Evolutionary conservation across 768 basidiomycete species (phyloP).

Genomic region (Imleria badia): DNA sequence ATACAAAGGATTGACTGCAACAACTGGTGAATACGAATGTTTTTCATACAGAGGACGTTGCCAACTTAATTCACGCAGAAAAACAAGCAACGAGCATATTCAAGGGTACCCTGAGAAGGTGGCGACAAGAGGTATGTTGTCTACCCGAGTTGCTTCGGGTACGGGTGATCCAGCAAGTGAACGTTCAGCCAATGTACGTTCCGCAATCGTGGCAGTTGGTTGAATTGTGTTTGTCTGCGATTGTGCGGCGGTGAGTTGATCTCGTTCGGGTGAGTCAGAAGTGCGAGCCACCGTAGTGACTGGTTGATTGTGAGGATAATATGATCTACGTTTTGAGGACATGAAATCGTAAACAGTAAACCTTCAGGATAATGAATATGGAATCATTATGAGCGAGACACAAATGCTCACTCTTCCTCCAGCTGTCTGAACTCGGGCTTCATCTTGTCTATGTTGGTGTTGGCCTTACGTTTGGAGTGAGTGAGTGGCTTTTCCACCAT

Average conservation of each 20-base stretch:
- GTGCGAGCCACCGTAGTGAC: slow-evolving; percentile 34
- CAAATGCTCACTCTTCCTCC: slow-evolving; percentile 77
- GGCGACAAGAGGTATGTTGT: slow-evolving; percentile 42
- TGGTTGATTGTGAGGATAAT: slow-evolving; percentile 85
- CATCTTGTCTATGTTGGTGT: slow-evolving; percentile 82
- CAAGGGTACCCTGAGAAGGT: slow-evolving; percentile 19
- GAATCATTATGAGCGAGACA: neutral
- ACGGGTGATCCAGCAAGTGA: slow-evolving; percentile 42
- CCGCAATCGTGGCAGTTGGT: slow-evolving; percentile 44
- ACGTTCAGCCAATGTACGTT: slow-evolving; percentile 41
- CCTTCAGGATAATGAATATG: slow-evolving; percentile 40
- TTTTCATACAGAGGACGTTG: neutral
- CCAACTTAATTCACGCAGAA: neutral
- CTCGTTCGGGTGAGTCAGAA: slow-evolving; percentile 29
- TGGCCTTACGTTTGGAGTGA: slow-evolving; percentile 87
- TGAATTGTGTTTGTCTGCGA: slow-evolving; percentile 41
- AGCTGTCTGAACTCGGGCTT: slow-evolving; percentile 89
- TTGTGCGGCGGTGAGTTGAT: slow-evolving; percentile 29
- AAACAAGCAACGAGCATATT: neutral
- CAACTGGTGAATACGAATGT: slow-evolving; percentile 1
- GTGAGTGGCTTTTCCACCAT: slow-evolving; percentile 98
- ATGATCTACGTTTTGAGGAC: slow-evolving; percentile 69
- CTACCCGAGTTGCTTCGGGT: slow-evolving; percentile 33
- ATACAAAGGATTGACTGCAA: slow-evolving; percentile 9
- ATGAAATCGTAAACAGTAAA: slow-evolving; percentile 90